Conservation (phyloP, 2,329 filamentous ascomycete species). For the Metarhizium anisopliae region DNA sequence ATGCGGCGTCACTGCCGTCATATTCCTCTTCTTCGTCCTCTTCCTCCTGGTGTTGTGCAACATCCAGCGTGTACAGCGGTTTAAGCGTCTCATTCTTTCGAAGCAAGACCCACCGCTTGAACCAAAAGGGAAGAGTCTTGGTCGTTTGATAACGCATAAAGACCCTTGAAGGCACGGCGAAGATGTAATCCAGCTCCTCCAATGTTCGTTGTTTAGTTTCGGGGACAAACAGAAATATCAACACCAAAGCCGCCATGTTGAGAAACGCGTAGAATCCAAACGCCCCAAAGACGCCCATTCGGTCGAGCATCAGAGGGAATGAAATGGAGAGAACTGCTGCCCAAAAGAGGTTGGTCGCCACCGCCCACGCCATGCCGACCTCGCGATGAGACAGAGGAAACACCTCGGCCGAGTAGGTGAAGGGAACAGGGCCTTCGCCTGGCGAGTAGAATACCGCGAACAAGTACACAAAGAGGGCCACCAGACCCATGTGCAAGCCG, state of each 20-base stretch:
- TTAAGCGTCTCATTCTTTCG: slow-evolving; percentile 31
- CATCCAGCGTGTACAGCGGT: slow-evolving; percentile 34
- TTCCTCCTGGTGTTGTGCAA: slow-evolving; percentile 21
- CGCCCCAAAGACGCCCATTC: slow-evolving; percentile 35
- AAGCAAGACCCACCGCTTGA: slow-evolving; percentile 47
- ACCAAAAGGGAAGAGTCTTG: slow-evolving; percentile 50
- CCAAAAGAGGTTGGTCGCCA: slow-evolving; percentile 56
- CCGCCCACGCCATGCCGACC: slow-evolving; percentile 61
- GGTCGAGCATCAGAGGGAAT: slow-evolving; percentile 46
- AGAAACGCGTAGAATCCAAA: slow-evolving; percentile 48
- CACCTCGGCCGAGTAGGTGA: slow-evolving; percentile 60
- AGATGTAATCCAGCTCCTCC: slow-evolving; percentile 50
- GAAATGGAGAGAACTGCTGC: slow-evolving; percentile 54
- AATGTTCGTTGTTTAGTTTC: slow-evolving; percentile 50
- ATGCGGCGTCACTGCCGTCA: slow-evolving; percentile 19
- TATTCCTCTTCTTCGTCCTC: slow-evolving; percentile 13
- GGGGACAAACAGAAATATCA: slow-evolving; percentile 49
- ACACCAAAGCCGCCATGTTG: slow-evolving; percentile 43
- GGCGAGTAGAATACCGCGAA: slow-evolving; percentile 43
- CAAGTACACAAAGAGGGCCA: slow-evolving; percentile 48
- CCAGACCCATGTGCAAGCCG: slow-evolving; percentile 30
- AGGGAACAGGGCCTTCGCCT: slow-evolving; percentile 57
- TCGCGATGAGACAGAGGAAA: slow-evolving; percentile 64
- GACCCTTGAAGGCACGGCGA: slow-evolving; percentile 48
- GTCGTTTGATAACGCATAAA: slow-evolving; percentile 49